Evolutionary conservation across 1,284 basidiomycete genomes (phyloP).

Genomic region (Rhodotorula sp.): DNA sequence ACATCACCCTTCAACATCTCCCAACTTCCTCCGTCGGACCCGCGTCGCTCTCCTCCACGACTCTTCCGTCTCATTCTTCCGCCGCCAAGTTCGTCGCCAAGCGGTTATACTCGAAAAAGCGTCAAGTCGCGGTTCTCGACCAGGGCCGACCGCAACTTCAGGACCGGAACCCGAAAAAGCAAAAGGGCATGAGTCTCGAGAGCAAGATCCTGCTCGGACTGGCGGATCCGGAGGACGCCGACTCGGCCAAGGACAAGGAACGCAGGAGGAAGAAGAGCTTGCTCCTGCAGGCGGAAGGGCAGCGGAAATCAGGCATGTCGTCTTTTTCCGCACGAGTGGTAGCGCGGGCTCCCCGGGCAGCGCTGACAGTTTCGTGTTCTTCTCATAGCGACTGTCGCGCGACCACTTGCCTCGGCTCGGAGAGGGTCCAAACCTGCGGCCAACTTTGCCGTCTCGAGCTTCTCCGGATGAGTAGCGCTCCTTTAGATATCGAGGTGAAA

Average conservation of each 20-base stretch:
- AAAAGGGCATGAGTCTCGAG: constrained; percentile 35
- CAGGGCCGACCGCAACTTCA: constrained; percentile 14
- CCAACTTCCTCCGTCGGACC: constrained; percentile 10
- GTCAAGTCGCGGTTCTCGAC: constrained; percentile 35
- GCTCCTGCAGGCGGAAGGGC: constrained; percentile 34
- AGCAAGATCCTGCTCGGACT: constrained; percentile 31
- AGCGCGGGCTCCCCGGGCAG: too few species aligned
- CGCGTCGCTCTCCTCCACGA: constrained; percentile 31
- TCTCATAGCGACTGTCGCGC: constrained; percentile 9
- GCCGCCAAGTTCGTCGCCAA: constrained; percentile 40
- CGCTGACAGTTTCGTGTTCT: background rate
- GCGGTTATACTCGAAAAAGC: constrained; percentile 39
- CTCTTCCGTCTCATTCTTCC: constrained; percentile 32
- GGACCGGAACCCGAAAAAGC: constrained; percentile 24
- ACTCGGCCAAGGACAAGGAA: constrained; percentile 30
- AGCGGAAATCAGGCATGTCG: constrained; percentile 27
- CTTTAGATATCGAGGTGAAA: too few species aligned
- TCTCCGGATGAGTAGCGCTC: constrained; percentile 9
- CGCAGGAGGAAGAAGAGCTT: constrained; percentile 28
- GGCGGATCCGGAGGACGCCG: constrained; percentile 25
- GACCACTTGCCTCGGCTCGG: constrained; percentile 27
- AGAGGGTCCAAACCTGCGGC: constrained; percentile 23
- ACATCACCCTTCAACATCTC: constrained; percentile 37
- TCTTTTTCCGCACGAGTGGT: background rate
- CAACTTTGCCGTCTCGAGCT: constrained; percentile 29